Conservation (phyloP, 2,329 filamentous ascomycete species). For the Bipolaris gigantea region DNA sequence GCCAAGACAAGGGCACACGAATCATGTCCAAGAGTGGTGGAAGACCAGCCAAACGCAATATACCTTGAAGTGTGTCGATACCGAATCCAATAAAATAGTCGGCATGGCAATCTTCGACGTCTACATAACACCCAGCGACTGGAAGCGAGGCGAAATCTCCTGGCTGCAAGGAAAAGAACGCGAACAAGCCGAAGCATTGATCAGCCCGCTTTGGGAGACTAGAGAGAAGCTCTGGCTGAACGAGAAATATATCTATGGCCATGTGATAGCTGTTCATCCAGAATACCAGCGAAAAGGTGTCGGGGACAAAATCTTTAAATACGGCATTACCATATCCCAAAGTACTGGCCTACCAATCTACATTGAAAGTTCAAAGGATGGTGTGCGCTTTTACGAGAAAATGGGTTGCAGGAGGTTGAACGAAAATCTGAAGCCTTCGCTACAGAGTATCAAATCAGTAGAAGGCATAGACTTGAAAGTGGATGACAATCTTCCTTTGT, state of each 20-base stretch:
- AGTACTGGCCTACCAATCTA: slow-evolving; percentile 49
- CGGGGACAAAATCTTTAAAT: slow-evolving; percentile 49
- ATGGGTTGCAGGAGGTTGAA: slow-evolving; percentile 50
- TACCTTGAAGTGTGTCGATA: slow-evolving; percentile 54
- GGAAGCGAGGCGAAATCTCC: slow-evolving; percentile 49
- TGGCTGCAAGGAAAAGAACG: slow-evolving; percentile 52
- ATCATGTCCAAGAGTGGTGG: slow-evolving; percentile 47
- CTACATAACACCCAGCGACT: slow-evolving; percentile 49
- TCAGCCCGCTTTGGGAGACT: slow-evolving; percentile 43
- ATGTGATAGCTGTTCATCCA: slow-evolving; percentile 53
- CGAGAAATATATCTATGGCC: slow-evolving; percentile 32
- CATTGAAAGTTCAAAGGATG: slow-evolving; percentile 52
- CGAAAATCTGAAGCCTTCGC: slow-evolving; percentile 47
- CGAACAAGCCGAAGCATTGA: slow-evolving; percentile 49
- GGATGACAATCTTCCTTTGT: slow-evolving; percentile 16
- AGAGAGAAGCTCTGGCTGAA: slow-evolving; percentile 28
- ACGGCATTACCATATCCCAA: slow-evolving; percentile 41
- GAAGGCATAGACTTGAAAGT: slow-evolving; percentile 1
- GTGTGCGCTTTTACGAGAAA: slow-evolving; percentile 51
- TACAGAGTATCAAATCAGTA: slow-evolving; percentile 33
- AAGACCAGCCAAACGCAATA: slow-evolving; percentile 48
- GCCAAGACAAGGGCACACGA: slow-evolving; percentile 47
- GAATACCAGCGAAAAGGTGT: slow-evolving; percentile 48
- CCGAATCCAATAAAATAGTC: slow-evolving; percentile 48
- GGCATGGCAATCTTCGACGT: slow-evolving; percentile 55